Base-by-base conservation (phyloP, 2,329 filamentous ascomycete genomes). In the Colletotrichum tamarilloi region DNA sequence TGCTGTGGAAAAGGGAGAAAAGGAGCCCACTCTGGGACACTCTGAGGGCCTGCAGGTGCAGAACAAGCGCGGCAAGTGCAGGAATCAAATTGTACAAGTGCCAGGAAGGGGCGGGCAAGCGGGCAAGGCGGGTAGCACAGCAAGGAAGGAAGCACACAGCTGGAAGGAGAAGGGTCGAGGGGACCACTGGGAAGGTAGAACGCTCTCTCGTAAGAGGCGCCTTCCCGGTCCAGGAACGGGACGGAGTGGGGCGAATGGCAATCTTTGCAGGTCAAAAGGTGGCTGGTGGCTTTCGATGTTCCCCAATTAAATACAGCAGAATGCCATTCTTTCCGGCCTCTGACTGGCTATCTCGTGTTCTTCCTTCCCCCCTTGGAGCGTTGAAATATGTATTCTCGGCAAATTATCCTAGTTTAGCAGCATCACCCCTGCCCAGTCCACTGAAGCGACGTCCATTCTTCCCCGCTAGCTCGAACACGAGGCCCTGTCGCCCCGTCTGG, bases 1-100 rank as follows among this genome's bases (percentile, higher is more conserved):
- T 78, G 77, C 77, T 49, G 73, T 76, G 77, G 77, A 75, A 78
- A 79, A 78, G 62, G 68, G 53, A 76, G 73, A 67, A 67, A 74
- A 65, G 67, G 63, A 65, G 46, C 35, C 60, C 63, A 68, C 68
- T 56, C 55, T 22, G 38, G 38, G 14, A 42, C 28, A 32, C 65
- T 53, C 14, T 38, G 19, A 30, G 38, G 35, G 26, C 28, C 42
- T 49, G 42, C 42, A 49, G 42, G 42, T 49, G 42, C 42, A 49
- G 42, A 5, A 49, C 42, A 49, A 49, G 42, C 42, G 42, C 42
- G 4, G 19, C 42, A 22, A 49, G 42, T 49, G 42, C 42, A 49
- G 42, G 26, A 55, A 38, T 42, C 38, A 42, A 42, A 42, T 16
- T 42, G 38, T 7, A 28, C 35, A 55, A 60, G 60, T 57, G 59